Conservation (phyloP, 148 eudicot genomes). For the Heliamphora exappendiculata region DNA sequence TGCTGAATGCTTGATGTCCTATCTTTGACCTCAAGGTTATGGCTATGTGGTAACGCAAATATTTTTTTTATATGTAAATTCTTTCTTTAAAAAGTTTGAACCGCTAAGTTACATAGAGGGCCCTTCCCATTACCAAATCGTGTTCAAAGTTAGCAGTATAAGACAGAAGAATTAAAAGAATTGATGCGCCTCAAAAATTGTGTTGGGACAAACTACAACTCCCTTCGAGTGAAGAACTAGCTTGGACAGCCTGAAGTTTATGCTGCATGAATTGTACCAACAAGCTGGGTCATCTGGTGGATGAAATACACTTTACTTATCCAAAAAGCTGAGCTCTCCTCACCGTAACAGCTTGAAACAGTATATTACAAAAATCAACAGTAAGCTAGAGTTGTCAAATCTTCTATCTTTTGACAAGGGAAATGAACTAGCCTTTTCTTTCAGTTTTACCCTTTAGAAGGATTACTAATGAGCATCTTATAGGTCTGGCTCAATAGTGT, state of each 20-base stretch:
- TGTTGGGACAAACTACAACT: not conserved
- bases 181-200: not conserved
- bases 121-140: not conserved
- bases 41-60: not conserved
- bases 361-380: not conserved
- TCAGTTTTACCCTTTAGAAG: not conserved
- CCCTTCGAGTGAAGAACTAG: not conserved
- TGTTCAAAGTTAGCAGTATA: not conserved
- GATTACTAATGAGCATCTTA: not conserved
- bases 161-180: not conserved
- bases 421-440: not conserved
- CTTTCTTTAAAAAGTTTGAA: not conserved
- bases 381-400: not conserved
- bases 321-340: not conserved
- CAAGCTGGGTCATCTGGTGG: not conserved
- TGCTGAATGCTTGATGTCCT: not conserved
- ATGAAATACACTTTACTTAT: not conserved
- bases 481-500: too few species aligned
- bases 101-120: not conserved
- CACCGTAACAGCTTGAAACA: not conserved
- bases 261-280: not conserved
- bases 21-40: not conserved
- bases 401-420: not conserved
- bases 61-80: not conserved
- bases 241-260: not conserved